phyloP scores from a whole-genome alignment of 805 yeast species.

The Sugiyamaella valdiviana region DNA sequence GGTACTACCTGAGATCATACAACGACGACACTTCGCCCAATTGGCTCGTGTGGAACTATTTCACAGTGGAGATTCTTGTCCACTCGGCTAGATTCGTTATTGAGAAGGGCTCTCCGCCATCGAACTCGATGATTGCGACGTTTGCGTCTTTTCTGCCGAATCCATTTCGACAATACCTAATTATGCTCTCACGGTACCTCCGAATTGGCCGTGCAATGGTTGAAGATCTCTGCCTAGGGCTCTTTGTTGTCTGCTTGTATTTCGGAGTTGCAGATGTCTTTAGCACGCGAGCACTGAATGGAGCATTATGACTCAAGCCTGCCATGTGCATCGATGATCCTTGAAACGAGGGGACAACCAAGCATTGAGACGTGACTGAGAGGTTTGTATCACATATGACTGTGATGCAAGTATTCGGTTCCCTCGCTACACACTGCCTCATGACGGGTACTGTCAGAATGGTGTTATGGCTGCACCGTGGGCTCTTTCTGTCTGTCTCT shows the following conservation, averaged over 20 bases:
- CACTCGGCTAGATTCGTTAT: slow-evolving; percentile 21
- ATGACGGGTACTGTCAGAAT: too few relatives aligned
- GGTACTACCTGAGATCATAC: slow-evolving; percentile 16
- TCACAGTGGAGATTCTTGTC: slow-evolving; percentile 21
- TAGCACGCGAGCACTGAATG: not conserved
- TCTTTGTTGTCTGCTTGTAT: slow-evolving; percentile 27
- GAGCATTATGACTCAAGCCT: too few relatives aligned
- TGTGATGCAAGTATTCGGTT: too few relatives aligned
- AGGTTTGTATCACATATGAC: too few relatives aligned
- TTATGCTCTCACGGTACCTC: slow-evolving; percentile 17
- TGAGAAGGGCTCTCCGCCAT: slow-evolving; percentile 23
- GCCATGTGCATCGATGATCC: too few relatives aligned
- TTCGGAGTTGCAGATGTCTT: slow-evolving; percentile 1
- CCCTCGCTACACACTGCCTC: too few relatives aligned
- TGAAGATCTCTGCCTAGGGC: slow-evolving; percentile 24
- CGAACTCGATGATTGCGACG: slow-evolving; percentile 21
- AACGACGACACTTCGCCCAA: not conserved
- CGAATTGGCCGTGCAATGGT: slow-evolving; percentile 15
- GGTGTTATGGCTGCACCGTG: too few relatives aligned
- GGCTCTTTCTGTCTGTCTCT: too few relatives aligned
- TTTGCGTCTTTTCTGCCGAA: slow-evolving; percentile 27
- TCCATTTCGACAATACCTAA: slow-evolving; percentile 23
- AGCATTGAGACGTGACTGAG: not conserved
- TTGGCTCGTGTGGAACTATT: slow-evolving; percentile 18
- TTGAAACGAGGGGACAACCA: too few relatives aligned